phyloP scores from a whole-genome alignment of 495 filamentous ascomycete genomes.

The Hyaloscypha finlandica region DNA sequence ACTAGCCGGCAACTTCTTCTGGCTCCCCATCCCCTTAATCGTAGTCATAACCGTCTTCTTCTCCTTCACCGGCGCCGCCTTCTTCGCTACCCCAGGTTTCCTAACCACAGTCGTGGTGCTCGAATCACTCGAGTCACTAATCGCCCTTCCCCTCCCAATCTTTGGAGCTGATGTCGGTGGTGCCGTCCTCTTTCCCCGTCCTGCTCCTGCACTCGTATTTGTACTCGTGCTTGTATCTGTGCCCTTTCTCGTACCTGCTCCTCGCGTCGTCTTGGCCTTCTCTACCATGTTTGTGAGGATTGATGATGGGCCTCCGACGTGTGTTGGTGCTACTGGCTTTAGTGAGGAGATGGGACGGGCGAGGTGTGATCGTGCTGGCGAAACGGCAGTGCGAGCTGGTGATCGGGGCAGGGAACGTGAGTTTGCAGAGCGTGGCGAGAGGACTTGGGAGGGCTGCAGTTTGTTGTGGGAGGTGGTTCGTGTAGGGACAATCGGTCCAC shows the following conservation, averaged over 20 bases:
- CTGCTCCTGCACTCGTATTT: constrained; percentile 31
- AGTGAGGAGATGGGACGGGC: constrained; percentile 56
- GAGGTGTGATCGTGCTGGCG: constrained; percentile 49
- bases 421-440: constrained; percentile 82
- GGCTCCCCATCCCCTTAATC: constrained; percentile 42
- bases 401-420: constrained; percentile 67
- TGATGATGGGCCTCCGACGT: constrained; percentile 36
- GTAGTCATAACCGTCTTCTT: constrained; percentile 43
- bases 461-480: constrained; percentile 28
- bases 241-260: constrained; percentile 43
- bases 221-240: constrained; percentile 31
- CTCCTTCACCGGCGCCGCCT: constrained; percentile 34
- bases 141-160: constrained; percentile 43
- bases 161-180: constrained; percentile 39
- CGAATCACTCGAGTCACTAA: constrained; percentile 50
- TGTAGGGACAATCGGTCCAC: constrained; percentile 34
- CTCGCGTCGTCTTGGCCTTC: constrained; percentile 49
- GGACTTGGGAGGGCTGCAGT: constrained; percentile 51
- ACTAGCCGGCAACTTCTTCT: constrained; percentile 43
- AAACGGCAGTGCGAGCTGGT: constrained; percentile 49
- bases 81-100: constrained; percentile 45
- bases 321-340: constrained; percentile 45
- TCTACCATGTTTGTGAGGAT: constrained; percentile 63
- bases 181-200: constrained; percentile 40
- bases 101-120: constrained; percentile 46